Conservation (phyloP, 208 protist genomes). For the Naegleria lovaniensis region DNA sequence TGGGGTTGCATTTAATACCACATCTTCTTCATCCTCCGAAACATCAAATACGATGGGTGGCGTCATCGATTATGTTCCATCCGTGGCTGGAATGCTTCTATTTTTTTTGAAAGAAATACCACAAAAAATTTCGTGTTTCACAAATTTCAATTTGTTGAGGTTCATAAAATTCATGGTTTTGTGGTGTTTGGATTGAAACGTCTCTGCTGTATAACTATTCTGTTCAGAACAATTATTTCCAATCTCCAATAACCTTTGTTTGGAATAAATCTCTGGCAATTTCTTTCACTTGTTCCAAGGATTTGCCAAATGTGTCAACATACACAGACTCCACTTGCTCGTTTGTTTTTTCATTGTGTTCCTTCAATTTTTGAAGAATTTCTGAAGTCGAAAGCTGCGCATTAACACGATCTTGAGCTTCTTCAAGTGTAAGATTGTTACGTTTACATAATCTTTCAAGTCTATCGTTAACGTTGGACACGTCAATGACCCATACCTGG, state of each 20-base stretch:
- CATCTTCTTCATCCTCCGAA: not conserved
- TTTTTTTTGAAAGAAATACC: too few relatives aligned
- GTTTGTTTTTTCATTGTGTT: not conserved
- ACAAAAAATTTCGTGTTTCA: too few relatives aligned
- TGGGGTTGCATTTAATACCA: too few relatives aligned
- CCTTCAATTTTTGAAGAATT: not conserved
- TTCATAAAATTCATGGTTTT: too few relatives aligned
- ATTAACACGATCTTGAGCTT: not conserved
- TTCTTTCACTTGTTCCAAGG: not conserved
- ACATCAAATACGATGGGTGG: not conserved
- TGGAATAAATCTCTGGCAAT: not conserved
- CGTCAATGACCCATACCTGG: not conserved
- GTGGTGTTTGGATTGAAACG: too few relatives aligned
- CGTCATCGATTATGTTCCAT: too few relatives aligned
- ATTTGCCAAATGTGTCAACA: not conserved
- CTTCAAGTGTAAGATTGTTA: not conserved
- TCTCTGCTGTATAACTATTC: too few relatives aligned
- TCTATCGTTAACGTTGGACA: not conserved
- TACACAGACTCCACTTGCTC: not conserved
- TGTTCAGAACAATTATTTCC: not conserved
- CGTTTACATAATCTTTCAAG: not conserved
- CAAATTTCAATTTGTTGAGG: too few relatives aligned
- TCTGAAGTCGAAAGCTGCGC: not conserved
- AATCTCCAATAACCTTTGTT: not conserved
- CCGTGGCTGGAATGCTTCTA: too few relatives aligned